phyloP scores from a whole-genome alignment of 768 basidiomycete species.

The Kwoniella mangroviensis region DNA sequence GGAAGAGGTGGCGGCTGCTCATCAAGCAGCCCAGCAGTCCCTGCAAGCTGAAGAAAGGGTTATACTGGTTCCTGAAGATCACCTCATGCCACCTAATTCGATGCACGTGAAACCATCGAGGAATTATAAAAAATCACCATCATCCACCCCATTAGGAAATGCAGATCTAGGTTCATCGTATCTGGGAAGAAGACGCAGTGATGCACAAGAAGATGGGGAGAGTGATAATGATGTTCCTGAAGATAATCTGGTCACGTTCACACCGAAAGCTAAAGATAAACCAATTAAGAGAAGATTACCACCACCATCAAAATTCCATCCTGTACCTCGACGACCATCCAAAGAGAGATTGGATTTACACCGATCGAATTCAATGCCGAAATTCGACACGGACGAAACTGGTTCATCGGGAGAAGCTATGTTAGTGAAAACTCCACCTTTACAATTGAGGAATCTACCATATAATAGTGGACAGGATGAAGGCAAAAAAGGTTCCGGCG shows the following conservation, averaged over 20 bases:
- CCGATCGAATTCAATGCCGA: slow-evolving; percentile 44
- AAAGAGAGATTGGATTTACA: slow-evolving; percentile 36
- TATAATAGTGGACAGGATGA: background rate
- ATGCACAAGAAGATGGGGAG: slow-evolving; percentile 50
- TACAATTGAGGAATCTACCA: slow-evolving; percentile 21
- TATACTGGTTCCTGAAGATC: slow-evolving; percentile 31
- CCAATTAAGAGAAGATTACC: slow-evolving; percentile 38
- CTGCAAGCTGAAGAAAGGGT: slow-evolving; percentile 33
- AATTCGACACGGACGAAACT: slow-evolving; percentile 50
- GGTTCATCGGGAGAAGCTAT: slow-evolving; percentile 48
- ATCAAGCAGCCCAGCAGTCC: slow-evolving; percentile 48
- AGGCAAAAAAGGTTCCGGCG: slow-evolving; percentile 37
- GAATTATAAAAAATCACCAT: slow-evolving; percentile 40
- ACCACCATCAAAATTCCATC: slow-evolving; percentile 39
- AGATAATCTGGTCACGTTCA: slow-evolving; percentile 75
- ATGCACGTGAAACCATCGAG: slow-evolving; percentile 49
- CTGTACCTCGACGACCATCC: slow-evolving; percentile 41
- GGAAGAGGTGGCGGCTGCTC: slow-evolving; percentile 35
- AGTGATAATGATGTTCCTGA: slow-evolving; percentile 58
- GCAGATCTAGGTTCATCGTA: slow-evolving; percentile 40
- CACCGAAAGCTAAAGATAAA: slow-evolving; percentile 62
- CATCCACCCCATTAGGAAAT: slow-evolving; percentile 41
- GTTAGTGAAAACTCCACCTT: slow-evolving; percentile 39
- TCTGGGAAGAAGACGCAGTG: slow-evolving; percentile 18
- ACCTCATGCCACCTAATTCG: slow-evolving; percentile 30